Evolutionary conservation across 2,329 filamentous ascomycete species (phyloP).

Genomic region (Bipolaris gigantea): DNA sequence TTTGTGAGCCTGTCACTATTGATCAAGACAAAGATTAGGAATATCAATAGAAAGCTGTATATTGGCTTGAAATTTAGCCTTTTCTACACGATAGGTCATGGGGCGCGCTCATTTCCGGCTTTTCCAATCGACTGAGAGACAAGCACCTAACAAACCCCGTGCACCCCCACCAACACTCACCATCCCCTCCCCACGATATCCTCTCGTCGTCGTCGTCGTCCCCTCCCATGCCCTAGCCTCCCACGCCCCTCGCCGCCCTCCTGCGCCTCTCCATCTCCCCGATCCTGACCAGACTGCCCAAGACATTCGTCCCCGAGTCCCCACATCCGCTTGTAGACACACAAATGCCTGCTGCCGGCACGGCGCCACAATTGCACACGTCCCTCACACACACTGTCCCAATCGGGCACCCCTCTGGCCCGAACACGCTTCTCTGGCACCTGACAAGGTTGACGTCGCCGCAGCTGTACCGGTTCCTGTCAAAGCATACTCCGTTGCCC

Average conservation of each 20-base stretch:
- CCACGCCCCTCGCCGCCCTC: conserved; percentile 3
- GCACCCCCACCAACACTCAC: too few species aligned
- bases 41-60: too few species aligned
- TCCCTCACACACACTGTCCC: conserved; percentile 24
- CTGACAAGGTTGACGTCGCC: conserved; percentile 6
- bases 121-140: too few species aligned
- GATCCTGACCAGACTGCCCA: conserved; percentile 19
- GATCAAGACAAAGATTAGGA: too few species aligned
- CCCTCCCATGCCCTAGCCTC: neutral
- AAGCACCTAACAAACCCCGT: too few species aligned
- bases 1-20: too few species aligned
- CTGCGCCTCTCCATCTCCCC: conserved; percentile 19
- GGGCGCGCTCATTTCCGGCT: too few species aligned
- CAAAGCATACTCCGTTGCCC: conserved; percentile 36
- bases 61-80: too few species aligned
- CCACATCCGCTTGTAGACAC: conserved; percentile 26
- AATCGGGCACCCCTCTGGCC: conserved; percentile 14
- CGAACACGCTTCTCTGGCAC: conserved; percentile 6
- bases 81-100: too few species aligned
- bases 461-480: conserved; percentile 23
- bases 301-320: conserved; percentile 10
- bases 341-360: conserved; percentile 20
- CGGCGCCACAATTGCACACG: conserved; percentile 18
- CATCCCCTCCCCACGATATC: neutral
- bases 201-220: neutral